These are phyloP conservation scores for Cyberlindnera maclurae DNA, from an alignment of 805 yeast species.

Conservation along the genomic window DNA sequence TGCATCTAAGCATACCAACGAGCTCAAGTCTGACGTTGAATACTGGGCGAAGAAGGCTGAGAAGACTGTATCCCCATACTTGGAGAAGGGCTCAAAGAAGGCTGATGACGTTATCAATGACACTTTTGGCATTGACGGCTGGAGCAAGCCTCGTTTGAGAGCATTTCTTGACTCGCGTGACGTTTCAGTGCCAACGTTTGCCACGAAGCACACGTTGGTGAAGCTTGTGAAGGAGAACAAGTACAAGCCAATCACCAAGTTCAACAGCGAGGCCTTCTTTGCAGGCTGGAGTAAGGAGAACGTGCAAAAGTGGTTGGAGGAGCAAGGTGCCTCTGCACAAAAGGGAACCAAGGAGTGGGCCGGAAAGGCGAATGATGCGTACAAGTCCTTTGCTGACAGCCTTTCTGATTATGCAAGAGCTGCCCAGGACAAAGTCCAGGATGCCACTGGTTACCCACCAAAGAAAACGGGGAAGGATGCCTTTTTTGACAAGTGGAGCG, in stretches of 20 bases:
- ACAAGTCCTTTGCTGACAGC: constrained; percentile 11
- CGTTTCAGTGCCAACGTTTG: constrained; percentile 31
- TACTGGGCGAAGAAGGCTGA: constrained; percentile 28
- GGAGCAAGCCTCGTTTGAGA: constrained; percentile 40
- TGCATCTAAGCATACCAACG: constrained; percentile 29
- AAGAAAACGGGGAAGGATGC: constrained; percentile 13
- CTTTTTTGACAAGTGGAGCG: constrained; percentile 35
- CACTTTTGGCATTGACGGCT: constrained; percentile 39
- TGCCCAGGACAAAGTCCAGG: constrained; percentile 13
- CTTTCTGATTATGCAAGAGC: constrained; percentile 10
- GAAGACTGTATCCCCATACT: constrained; percentile 27
- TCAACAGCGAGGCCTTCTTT: constrained; percentile 26
- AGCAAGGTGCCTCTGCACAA: constrained; percentile 23
- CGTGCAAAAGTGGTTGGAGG: constrained; percentile 33
- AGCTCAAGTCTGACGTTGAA: constrained; percentile 32
- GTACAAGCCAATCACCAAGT: constrained; percentile 28
- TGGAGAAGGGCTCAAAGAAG: constrained; percentile 27
- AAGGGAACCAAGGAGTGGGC: constrained; percentile 17
- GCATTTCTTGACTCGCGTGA: constrained; percentile 35
- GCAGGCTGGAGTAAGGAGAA: constrained; percentile 34
- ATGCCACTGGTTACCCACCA: constrained; percentile 5
- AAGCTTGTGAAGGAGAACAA: constrained; percentile 33
- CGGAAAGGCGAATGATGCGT: constrained; percentile 20
- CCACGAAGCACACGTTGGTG: constrained; percentile 34
- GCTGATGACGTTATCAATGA: constrained; percentile 34